Percentiles rank a stretch among this genome's conserved stretches.
Evolutionary conservation across 768 basidiomycete genomes (phyloP).

Genomic region (Butyriboletus loyo): DNA sequence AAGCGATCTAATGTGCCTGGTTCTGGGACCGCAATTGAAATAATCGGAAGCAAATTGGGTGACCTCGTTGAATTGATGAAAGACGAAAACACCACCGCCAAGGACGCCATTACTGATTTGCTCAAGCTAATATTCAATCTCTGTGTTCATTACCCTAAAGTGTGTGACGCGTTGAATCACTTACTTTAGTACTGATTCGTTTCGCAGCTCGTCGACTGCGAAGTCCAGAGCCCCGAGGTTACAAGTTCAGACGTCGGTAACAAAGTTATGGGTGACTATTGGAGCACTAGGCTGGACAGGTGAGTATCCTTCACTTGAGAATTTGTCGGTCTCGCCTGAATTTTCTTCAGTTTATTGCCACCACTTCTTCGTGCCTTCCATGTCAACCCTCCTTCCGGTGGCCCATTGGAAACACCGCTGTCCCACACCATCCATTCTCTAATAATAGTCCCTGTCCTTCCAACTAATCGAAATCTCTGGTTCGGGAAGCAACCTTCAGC

Average conservation of each 20-base stretch:
- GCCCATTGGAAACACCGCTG: slow-evolving; percentile 69
- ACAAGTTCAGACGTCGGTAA: slow-evolving; percentile 13
- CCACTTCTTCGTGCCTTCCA: slow-evolving; percentile 71
- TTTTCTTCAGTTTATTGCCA: slow-evolving; percentile 49
- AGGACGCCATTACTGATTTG: slow-evolving; percentile 77
- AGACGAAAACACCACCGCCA: slow-evolving; percentile 38
- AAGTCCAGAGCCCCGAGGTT: slow-evolving; percentile 37
- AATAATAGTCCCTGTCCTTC: slow-evolving; percentile 69
- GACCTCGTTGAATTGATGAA: slow-evolving; percentile 48
- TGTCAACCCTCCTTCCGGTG: slow-evolving; percentile 55
- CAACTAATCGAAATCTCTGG: slow-evolving; percentile 59
- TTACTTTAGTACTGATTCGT: neutral
- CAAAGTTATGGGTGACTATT: slow-evolving; percentile 69
- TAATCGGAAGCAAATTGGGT: slow-evolving; percentile 61
- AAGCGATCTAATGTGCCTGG: slow-evolving; percentile 46
- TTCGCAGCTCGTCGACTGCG: slow-evolving; percentile 39
- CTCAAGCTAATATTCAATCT: slow-evolving; percentile 86
- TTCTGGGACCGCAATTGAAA: slow-evolving; percentile 53
- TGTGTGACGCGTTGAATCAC: slow-evolving; percentile 18
- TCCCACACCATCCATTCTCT: slow-evolving; percentile 81
- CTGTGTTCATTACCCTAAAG: slow-evolving; percentile 78
- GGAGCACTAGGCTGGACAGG: slow-evolving; percentile 73
- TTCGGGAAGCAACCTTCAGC: slow-evolving; percentile 45
- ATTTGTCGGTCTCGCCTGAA: neutral
- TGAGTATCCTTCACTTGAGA: slow-evolving; percentile 32